Evolutionary conservation across 768 basidiomycete species (phyloP), one percentile per base, ranked within the genome.

Genomic region (Erythrobasidium yunnanense): DNA sequence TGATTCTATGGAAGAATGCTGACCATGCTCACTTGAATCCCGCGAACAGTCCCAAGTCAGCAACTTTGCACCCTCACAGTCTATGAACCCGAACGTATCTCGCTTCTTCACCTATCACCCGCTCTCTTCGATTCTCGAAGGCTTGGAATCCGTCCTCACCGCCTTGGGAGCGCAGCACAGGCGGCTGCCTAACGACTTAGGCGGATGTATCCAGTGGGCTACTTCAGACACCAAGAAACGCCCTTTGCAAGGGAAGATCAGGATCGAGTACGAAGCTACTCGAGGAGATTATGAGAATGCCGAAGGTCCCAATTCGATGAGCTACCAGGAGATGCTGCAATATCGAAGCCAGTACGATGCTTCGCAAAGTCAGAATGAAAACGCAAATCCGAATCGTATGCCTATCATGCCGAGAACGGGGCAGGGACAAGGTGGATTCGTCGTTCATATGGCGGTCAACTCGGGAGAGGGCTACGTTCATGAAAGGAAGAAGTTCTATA

Each of bases 361-460:
- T n/a, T n/a, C n/a, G n/a, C n/a, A n/a, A n/a, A n/a, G n/a, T n/a
- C n/a, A n/a, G n/a, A n/a, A n/a, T n/a, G n/a, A n/a, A n/a, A n/a
- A n/a, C n/a, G n/a, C n/a, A n/a, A n/a, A n/a, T n/a, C n/a, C n/a
- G n/a, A n/a, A n/a, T n/a, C n/a, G n/a, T n/a, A n/a, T n/a, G n/a
- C 46, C 60, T 52, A 15, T 63, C 2, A 51, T 32, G 30, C 47
- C 45, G 33, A 30, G 60, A 35, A 51, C 8, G 27, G 25, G 60
- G 27, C 27, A n/a, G 15, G 60, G 60, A 29, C 60, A 63, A 27
- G 60, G 60, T n/a, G 60, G 60, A 11, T 63, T 50, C 38, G 60
- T 63, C 11, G 45, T 63, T 23, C 27, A 49, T 11, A 30, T 63
- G 20, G n/a, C 11, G 8, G 7, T 25, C 49, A 42, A 42, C n/a